phyloP scores from a whole-genome alignment of 129 eudicot species.

The Lonicera japonica region DNA sequence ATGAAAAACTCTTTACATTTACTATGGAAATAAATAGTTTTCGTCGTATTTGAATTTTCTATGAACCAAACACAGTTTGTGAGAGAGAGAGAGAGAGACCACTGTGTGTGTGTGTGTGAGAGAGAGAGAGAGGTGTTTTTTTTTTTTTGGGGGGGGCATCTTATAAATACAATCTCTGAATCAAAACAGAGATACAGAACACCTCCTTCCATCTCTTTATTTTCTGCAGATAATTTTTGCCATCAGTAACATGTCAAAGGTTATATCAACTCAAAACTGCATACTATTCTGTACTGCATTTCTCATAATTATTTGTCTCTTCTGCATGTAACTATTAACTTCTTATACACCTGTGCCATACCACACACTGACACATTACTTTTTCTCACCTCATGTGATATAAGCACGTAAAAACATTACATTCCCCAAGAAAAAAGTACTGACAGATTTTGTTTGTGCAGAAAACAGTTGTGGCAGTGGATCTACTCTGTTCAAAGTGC shows the following conservation, averaged over 20 bases:
- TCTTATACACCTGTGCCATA: conserved; percentile 5
- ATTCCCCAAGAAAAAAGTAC: conserved; percentile 9
- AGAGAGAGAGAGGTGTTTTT: conserved; percentile 2
- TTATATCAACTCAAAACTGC: conserved; percentile 15
- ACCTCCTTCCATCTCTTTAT: neutral
- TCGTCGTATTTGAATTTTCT: too few relatives aligned
- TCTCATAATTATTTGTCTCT: neutral
- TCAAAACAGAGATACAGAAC: conserved; percentile 14
- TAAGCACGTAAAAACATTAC: neutral
- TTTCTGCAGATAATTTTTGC: conserved; percentile 5
- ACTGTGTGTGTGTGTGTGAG: too few relatives aligned
- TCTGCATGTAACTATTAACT: conserved; percentile 15
- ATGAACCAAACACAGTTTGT: too few relatives aligned
- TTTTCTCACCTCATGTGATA: too few relatives aligned
- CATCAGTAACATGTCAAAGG: conserved; percentile 28
- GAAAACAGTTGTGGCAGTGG: conserved; percentile 64
- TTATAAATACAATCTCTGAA: conserved; percentile 19
- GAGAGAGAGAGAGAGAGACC: too few relatives aligned
- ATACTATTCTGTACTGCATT: neutral
- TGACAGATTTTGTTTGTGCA: conserved; percentile 19
- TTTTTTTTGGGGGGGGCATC: too few relatives aligned
- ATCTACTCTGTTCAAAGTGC: conserved; percentile 51
- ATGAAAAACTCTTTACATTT: too few relatives aligned
- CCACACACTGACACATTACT: neutral
- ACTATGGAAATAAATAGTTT: too few relatives aligned